Base-by-base conservation (phyloP, 208 protist genomes). In the Acanthamoeba healyi region DNA sequence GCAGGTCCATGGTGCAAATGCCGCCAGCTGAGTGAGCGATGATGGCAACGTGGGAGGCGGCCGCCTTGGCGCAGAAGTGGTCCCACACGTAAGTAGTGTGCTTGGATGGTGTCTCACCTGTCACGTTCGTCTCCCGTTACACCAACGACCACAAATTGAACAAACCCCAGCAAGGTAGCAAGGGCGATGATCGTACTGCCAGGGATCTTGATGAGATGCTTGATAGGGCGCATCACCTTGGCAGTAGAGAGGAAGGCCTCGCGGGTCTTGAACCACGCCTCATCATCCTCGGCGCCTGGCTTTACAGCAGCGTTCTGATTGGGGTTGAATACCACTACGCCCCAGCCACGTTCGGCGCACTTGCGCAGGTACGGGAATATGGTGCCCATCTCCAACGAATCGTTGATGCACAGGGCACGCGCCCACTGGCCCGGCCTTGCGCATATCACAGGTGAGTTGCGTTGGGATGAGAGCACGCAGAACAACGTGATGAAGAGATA, bases 401-500 rank as follows among this genome's bases (percentile, higher is more conserved):
- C 81, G 34, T 96, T 96, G 32, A 96, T 95, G 49, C 95, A 96
- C 7, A 96, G 26, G 6, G 54, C 51, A 34, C 95, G 26, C 36
- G 95, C 95, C 95, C 95, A 96, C 51, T 96, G 95, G 44, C 95
- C 95, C 19, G 95, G 70, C 26, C 90, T 74, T n/a, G n/a, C n/a
- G n/a, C 26, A 12, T 12, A 4, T 12, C 4, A 65, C 4, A 14
- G 2, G 58, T 5, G 24, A n/a, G 26, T n/a, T 4, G 49, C 58
- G 70, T 17, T 15, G 70, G 34, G 9, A 24, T 1, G 17, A 46
- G 34, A 17, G 15, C 5, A 17, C 15, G 34, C n/a, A n/a, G n/a
- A n/a, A n/a, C n/a, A n/a, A n/a, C n/a, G n/a, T n/a, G n/a, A n/a
- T n/a, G n/a, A n/a, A n/a, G n/a, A n/a, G 40, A 17, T 51, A 9